Evolutionary conservation across 2,329 filamentous ascomycete genomes (phyloP).

Genomic region (Aureobasidium subglaciale): DNA sequence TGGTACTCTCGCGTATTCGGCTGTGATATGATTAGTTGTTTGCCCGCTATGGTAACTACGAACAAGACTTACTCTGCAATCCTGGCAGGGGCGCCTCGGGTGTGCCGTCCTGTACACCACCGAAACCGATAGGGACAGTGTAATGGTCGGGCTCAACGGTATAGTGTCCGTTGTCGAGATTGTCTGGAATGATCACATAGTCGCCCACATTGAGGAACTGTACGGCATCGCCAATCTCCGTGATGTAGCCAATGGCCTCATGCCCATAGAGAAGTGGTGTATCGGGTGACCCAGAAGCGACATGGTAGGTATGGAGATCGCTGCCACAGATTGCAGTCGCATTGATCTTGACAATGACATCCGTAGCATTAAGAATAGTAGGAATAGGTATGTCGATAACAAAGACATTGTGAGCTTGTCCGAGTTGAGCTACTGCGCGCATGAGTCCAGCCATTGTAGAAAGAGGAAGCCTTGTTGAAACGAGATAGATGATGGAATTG

Average conservation of each 20-base stretch:
- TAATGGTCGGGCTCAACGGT: not conserved
- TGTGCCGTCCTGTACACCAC: not conserved
- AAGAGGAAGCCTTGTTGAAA: no score
- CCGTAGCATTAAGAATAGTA: constrained; percentile 20
- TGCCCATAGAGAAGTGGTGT: constrained; percentile 12
- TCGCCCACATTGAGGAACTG: constrained; percentile 11
- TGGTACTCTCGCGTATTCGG: constrained; percentile 12
- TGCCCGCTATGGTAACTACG: not conserved
- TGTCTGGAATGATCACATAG: constrained; percentile 16
- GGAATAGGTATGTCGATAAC: not conserved
- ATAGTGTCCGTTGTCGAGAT: not conserved
- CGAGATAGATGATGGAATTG: no score
- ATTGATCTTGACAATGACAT: constrained; percentile 33
- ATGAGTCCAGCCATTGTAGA: not conserved
- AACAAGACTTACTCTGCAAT: not conserved
- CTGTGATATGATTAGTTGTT: not conserved
- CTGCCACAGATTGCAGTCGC: constrained; percentile 32
- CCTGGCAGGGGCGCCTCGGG: not conserved
- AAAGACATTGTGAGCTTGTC: not conserved
- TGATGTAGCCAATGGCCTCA: constrained; percentile 16
- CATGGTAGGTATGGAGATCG: constrained; percentile 32
- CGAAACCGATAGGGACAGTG: not conserved
- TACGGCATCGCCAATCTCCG: constrained; percentile 11
- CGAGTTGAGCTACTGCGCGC: not conserved
- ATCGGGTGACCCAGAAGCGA: not conserved